phyloP scores from a whole-genome alignment of 2,329 filamentous ascomycete genomes.

The Alternaria alternata region DNA sequence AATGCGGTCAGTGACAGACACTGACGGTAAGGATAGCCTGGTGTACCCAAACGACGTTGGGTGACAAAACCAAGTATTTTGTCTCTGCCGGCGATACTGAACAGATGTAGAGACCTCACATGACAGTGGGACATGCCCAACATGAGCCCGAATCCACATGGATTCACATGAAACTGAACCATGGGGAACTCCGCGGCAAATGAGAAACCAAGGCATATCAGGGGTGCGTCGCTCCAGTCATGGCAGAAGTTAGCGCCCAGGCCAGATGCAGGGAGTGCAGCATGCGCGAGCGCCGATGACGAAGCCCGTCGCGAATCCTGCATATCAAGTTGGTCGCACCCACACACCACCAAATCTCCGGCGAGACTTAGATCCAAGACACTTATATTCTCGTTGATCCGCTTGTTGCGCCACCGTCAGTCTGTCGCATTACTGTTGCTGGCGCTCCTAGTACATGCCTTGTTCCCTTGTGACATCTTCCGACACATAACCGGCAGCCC shows the following conservation, averaged over 20 bases:
- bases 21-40: slow-evolving; percentile 30
- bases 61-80: slow-evolving; percentile 4
- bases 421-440: slow-evolving; percentile 4
- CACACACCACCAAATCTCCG: slow-evolving; percentile 23
- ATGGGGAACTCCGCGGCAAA: slow-evolving; percentile 17
- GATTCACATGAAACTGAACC: slow-evolving; percentile 7
- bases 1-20: slow-evolving; percentile 23
- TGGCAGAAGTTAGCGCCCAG: slow-evolving; percentile 18
- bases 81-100: slow-evolving; percentile 2
- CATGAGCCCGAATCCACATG: slow-evolving; percentile 18
- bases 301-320: slow-evolving; percentile 26
- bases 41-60: slow-evolving; percentile 7
- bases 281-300: slow-evolving; percentile 37
- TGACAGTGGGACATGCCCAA: slow-evolving; percentile 22
- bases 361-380: slow-evolving; percentile 10
- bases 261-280: slow-evolving; percentile 17
- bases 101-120: background rate
- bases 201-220: slow-evolving; percentile 14
- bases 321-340: slow-evolving; percentile 36
- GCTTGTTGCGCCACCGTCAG: slow-evolving; percentile 12
- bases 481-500: slow-evolving; percentile 25
- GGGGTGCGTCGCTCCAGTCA: slow-evolving; percentile 22
- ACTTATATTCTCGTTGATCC: slow-evolving; percentile 25
- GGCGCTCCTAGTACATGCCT: slow-evolving; percentile 5
- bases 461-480: slow-evolving; percentile 6